phyloP scores from a whole-genome alignment of 2,329 filamentous ascomycete genomes.

The Tolypocladium inflatum region DNA sequence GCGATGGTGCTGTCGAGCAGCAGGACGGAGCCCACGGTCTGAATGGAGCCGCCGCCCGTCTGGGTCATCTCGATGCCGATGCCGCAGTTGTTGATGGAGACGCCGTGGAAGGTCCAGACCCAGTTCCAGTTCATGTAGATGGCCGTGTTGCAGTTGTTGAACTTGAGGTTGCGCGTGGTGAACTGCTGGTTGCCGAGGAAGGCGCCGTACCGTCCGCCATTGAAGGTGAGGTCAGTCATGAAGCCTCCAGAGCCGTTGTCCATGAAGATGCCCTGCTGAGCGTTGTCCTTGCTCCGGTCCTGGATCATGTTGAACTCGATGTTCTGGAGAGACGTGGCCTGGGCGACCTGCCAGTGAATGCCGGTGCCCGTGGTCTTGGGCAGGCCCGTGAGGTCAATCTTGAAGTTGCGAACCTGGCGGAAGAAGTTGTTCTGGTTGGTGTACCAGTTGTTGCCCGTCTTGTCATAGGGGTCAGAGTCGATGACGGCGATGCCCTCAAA shows the following conservation, averaged over 20 bases:
- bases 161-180: slow-evolving; percentile 72
- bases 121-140: slow-evolving; percentile 91
- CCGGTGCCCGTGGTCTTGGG: slow-evolving; percentile 52
- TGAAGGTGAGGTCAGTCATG: slow-evolving; percentile 76
- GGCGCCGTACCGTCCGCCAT: slow-evolving; percentile 68
- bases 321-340: slow-evolving; percentile 72
- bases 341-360: slow-evolving; percentile 81
- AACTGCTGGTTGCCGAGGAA: slow-evolving; percentile 85
- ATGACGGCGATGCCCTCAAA: slow-evolving; percentile 85
- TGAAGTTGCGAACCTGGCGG: slow-evolving; percentile 72
- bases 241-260: slow-evolving; percentile 80
- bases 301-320: slow-evolving; percentile 71
- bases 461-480: slow-evolving; percentile 75
- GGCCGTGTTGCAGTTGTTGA: slow-evolving; percentile 74
- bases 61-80: slow-evolving; percentile 69
- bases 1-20: slow-evolving; percentile 72
- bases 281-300: slow-evolving; percentile 53
- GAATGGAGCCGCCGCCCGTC: slow-evolving; percentile 39
- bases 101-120: slow-evolving; percentile 71
- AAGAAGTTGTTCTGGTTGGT: slow-evolving; percentile 81
- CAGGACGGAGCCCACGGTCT: slow-evolving; percentile 79
- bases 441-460: slow-evolving; percentile 61
- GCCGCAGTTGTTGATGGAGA: slow-evolving; percentile 65
- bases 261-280: slow-evolving; percentile 72
- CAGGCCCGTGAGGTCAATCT: slow-evolving; percentile 64